Base-by-base conservation (phyloP, 2,329 filamentous ascomycete genomes). In the Ambrosiella cleistominuta region DNA sequence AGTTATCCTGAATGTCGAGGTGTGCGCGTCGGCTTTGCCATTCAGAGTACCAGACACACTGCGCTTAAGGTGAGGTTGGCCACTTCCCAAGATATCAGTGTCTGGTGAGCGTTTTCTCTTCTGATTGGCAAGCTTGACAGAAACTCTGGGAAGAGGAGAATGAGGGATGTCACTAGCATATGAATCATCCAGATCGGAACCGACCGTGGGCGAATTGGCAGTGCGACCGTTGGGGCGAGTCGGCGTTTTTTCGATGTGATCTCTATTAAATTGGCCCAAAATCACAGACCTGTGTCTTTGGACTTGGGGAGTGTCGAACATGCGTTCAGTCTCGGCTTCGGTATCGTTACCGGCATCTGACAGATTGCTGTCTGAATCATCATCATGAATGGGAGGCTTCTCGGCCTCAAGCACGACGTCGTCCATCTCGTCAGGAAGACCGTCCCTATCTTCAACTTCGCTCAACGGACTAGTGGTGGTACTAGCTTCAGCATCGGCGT, bases 291-390 rank as follows among this genome's bases (percentile, higher is more conserved):
- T 75, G 64, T 80, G 76, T 63, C 81, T 76, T 66, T 77, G 71
- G 65, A 76, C 86, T 62, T 81, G 80, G 15, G 90, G 89, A n/a
- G 88, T 95, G 66, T 86, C 83, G 66, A 93, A 93, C 61, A 98
- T 77, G 60, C 93, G 83, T 71, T 96, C 90, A 1, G 91, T 97
- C 71, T 96, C 91, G 39, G 91, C 91, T 70, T 97, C 91, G 2
- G 90, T 84, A 68, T 80, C 80, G 66, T 81, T 79, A 64, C 73
- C 72, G 58, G 74, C 70, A 61, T 82, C 78, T 13, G 81, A 80
- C 60, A 80, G 74, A 62, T 78, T 73, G 64, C 74, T 79, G 64
- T 74, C 71, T 37, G 68, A 70, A 50, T 70, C 70, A 56, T 68
- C 67, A 56, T 68, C 57, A 35, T 64, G 61, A 8, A 64, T 58